Base-by-base conservation (phyloP, 148 eudicot species). In the Camellia lanceoleosa region DNA sequence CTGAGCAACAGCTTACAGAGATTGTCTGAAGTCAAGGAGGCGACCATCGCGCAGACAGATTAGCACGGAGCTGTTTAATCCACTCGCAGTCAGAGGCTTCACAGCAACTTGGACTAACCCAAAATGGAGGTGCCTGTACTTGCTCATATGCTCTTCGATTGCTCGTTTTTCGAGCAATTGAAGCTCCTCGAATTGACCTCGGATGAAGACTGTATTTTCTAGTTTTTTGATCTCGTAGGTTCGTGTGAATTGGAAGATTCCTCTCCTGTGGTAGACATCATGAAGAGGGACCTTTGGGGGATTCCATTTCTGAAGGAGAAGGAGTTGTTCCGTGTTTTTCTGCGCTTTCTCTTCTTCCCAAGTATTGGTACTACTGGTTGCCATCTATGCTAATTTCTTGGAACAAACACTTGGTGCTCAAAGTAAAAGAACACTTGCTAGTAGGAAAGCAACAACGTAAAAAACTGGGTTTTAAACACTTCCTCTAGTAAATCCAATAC, bases 61-160 rank as follows among this genome's bases (percentile, higher is more conserved):
- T 23, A 70, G 19, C n/a, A 47, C 74, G 2, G 41, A 70, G 19
- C n/a, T 5, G 16, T 47, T 70, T 41, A 46, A 44, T 18, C 74
- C 74, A 42, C 47, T 70, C 47, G 8, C 15, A 70, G 56, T 70
- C 19, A 70, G 9, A 5, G 74, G 74, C 74, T 70, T 70, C 23
- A 70, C 55, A 47, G 56, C 74, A 18, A 70, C 74, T 70, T 70
- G 74, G 16, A 70, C 30, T 70, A 18, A 47, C 5, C 74, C 74
- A 5, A 18, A 10, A 70, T 70, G 74, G 19, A 70, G 74, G 23
- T 4, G 0, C 2, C 1, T 9, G 1, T 44, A 70, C 3, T 18
- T 18, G 5, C n/a, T 70, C 30, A 44, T 70, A 30, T 70, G 56
- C 74, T 70, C 20, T 18, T 18, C 9, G 49, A 49, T 70, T 47